These are phyloP conservation scores for Pythium guiyangense DNA, from an alignment of 352 stramenopile species.

Conservation along the genomic window DNA sequence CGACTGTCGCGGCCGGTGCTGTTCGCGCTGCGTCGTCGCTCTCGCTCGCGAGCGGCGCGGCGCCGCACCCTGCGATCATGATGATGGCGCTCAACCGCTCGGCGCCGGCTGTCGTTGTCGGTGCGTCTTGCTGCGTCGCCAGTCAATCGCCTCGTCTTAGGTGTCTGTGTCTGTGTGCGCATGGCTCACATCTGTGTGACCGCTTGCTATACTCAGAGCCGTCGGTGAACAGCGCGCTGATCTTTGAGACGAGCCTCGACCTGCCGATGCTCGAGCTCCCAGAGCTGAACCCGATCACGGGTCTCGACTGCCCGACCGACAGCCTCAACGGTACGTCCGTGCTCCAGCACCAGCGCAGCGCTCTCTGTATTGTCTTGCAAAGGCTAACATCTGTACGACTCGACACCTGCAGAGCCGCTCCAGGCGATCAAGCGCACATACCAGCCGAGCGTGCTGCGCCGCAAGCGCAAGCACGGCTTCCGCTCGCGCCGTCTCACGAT, in stretches of 20 bases:
- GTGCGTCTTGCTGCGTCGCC: neutral
- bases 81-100: constrained; percentile 13
- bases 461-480: constrained; percentile 87
- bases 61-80: constrained; percentile 13
- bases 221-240: constrained; percentile 11
- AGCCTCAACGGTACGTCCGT: constrained; percentile 10
- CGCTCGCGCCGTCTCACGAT: constrained; percentile 70
- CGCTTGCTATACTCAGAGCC: constrained; percentile 1
- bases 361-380: neutral
- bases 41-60: neutral
- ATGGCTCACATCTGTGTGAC: neutral
- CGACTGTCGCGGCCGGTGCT: neutral
- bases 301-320: constrained; percentile 12
- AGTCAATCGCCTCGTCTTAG: neutral
- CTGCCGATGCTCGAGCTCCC: constrained; percentile 12
- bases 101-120: constrained; percentile 6
- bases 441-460: constrained; percentile 80
- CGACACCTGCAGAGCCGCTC: constrained; percentile 41
- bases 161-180: neutral
- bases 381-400: neutral
- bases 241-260: constrained; percentile 14
- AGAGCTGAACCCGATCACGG: constrained; percentile 12
- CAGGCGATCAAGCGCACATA: constrained; percentile 83
- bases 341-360: neutral
- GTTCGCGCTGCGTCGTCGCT: constrained; percentile 10